Percentiles rank a stretch among this genome's conserved stretches.
Evolutionary conservation across 106 monocot species (phyloP).

Genomic region (Xerophyta viscosa): DNA sequence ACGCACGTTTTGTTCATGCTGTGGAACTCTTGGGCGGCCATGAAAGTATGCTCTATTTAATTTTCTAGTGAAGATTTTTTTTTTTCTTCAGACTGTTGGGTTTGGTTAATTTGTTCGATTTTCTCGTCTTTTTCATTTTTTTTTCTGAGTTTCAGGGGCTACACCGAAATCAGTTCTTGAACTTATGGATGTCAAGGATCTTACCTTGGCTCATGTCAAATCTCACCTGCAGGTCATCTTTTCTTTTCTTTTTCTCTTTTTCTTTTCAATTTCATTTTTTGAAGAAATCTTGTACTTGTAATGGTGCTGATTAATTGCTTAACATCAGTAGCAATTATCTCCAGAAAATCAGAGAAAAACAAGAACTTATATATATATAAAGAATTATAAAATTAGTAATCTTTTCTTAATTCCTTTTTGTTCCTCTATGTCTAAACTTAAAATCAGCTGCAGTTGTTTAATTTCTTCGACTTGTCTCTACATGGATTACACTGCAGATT

Average conservation of each 20-base stretch:
- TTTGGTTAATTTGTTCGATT: too few species aligned
- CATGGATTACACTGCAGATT: too few species aligned
- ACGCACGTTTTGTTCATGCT: conserved; percentile 90
- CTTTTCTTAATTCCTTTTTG: background rate
- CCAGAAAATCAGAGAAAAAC: too few species aligned
- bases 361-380: too few species aligned
- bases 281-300: background rate
- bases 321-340: too few species aligned
- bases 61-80: background rate
- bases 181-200: conserved; percentile 86
- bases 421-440: too few species aligned
- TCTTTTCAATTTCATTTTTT: background rate
- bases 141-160: conserved; percentile 30
- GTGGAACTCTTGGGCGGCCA: conserved; percentile 95
- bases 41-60: conserved; percentile 47
- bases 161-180: conserved; percentile 79
- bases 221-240: conserved; percentile 66
- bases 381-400: background rate
- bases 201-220: conserved; percentile 79
- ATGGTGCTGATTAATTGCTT: too few species aligned
- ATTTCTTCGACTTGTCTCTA: too few species aligned
- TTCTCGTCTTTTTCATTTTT: background rate
- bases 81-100: background rate
- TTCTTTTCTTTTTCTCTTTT: background rate
- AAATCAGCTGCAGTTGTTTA: too few species aligned